These are phyloP conservation scores for Ophiorrhiza pumila DNA, from an alignment of 257 asterid genomes.

Conservation along the genomic window DNA sequence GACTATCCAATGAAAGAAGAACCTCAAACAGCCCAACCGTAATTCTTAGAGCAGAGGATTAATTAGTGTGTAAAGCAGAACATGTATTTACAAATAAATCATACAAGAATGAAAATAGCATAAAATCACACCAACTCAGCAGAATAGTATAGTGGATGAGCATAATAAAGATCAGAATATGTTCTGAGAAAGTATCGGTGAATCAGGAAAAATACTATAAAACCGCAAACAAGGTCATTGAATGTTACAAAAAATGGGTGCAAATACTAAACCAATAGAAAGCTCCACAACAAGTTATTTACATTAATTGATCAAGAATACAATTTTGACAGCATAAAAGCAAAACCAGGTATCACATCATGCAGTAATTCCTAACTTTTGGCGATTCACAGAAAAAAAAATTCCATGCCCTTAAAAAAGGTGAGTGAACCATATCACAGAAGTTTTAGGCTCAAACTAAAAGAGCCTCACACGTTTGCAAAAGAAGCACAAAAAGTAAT, in stretches of 20 bases:
- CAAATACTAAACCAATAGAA: background rate
- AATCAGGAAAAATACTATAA: background rate
- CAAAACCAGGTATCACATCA: background rate
- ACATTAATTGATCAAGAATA: background rate
- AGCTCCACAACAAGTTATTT: background rate
- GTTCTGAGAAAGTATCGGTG: background rate
- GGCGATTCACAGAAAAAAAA: background rate
- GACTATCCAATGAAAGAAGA: background rate
- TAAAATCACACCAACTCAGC: background rate
- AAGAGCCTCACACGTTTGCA: background rate
- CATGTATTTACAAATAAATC: background rate
- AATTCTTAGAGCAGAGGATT: background rate
- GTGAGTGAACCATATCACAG: background rate
- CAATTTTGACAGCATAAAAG: background rate
- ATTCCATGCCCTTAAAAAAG: background rate
- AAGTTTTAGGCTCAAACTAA: background rate
- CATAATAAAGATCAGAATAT: background rate
- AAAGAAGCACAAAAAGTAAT: background rate
- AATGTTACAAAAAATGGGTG: background rate
- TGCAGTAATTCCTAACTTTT: background rate
- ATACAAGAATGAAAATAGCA: background rate
- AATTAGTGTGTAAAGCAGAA: background rate
- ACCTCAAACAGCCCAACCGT: too few species aligned
- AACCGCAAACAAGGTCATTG: background rate
- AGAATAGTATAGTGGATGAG: too few species aligned